Evolutionary conservation across 805 yeast genomes (phyloP).

Genomic region (Barnettozyma botsteinii): DNA sequence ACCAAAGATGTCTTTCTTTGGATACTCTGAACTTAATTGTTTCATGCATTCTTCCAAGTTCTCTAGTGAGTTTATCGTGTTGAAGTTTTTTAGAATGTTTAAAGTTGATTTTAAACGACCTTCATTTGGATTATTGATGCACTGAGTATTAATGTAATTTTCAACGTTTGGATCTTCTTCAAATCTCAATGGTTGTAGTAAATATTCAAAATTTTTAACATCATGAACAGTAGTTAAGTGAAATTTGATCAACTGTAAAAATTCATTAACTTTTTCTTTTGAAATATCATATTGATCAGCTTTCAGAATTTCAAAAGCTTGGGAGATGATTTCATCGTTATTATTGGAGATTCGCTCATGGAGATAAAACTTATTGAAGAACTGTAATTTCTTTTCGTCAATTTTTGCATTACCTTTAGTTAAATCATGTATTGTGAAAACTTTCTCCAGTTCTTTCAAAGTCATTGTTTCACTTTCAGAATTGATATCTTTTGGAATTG

Average conservation of each 20-base stretch:
- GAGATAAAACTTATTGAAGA: slow-evolving; percentile 71
- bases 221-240: slow-evolving; percentile 51
- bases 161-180: slow-evolving; percentile 17
- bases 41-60: slow-evolving; percentile 7
- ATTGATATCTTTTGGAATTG: slow-evolving; percentile 61
- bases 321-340: slow-evolving; percentile 33
- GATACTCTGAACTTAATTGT: slow-evolving; percentile 18
- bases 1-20: slow-evolving; percentile 44
- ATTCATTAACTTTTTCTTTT: slow-evolving; percentile 30
- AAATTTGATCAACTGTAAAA: slow-evolving; percentile 41
- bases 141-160: slow-evolving; percentile 21
- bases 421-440: slow-evolving; percentile 63
- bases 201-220: slow-evolving; percentile 43
- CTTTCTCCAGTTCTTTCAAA: slow-evolving; percentile 43
- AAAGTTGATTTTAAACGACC: slow-evolving; percentile 9
- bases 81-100: slow-evolving; percentile 13
- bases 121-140: slow-evolving; percentile 20
- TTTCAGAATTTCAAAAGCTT: slow-evolving; percentile 22
- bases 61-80: neutral
- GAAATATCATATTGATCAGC: slow-evolving; percentile 15
- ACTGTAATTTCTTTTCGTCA: slow-evolving; percentile 65
- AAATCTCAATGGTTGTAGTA: slow-evolving; percentile 33
- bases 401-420: slow-evolving; percentile 95
- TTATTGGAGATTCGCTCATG: slow-evolving; percentile 34
- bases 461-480: slow-evolving; percentile 48